Base-by-base conservation (phyloP, 306 rosid genomes). In the Casuarina equisetifolia region DNA sequence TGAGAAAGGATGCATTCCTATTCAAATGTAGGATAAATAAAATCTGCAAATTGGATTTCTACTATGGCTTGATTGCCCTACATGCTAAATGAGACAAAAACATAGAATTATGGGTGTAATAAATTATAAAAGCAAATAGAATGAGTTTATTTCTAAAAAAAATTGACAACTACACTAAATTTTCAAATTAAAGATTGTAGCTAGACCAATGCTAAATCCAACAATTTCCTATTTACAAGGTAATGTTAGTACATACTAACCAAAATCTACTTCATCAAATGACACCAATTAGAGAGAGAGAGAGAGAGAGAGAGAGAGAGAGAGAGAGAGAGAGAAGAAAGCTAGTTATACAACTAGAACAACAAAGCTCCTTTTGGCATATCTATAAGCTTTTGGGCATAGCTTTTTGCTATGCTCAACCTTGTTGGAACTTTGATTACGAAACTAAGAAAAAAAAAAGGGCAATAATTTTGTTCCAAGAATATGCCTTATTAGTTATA, bases 21-120 rank as follows among this genome's bases (percentile, higher is more conserved):
- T 82, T 95, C 99, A 85, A 95, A 95, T 73, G 99, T 97, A 7
- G 97, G 99, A 81, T 53, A 92, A 52, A 95, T 95, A 78, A 92
- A 92, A 85, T 95, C 99, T 58, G 97, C 99, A 52, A 95, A 95
- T 76, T 95, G 99, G 84, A 95, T 95, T 87, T 92, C 97, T n/a
- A 96, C 99, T 61, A 95, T 88, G 78, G 99, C 99, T 51, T 90
- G 88, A 80, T 95, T 95, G 2, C 90, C 97, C 97, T 95, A 39
- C 78, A 85, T 50, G 77, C 6, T 66, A 80, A 74, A 89, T 61
- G 49, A 25, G 32, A 59, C 53, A 77, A 58, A 69, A 48, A n/a
- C 49, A 61, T 64, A 82, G 59, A 61, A 20, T 70, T 54, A 69
- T 15, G 53, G 69, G 36, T 71, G 52, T 59, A 68, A 42, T 25